phyloP scores from a whole-genome alignment of 1,139 yeast genomes.

The Diutina sp. region DNA sequence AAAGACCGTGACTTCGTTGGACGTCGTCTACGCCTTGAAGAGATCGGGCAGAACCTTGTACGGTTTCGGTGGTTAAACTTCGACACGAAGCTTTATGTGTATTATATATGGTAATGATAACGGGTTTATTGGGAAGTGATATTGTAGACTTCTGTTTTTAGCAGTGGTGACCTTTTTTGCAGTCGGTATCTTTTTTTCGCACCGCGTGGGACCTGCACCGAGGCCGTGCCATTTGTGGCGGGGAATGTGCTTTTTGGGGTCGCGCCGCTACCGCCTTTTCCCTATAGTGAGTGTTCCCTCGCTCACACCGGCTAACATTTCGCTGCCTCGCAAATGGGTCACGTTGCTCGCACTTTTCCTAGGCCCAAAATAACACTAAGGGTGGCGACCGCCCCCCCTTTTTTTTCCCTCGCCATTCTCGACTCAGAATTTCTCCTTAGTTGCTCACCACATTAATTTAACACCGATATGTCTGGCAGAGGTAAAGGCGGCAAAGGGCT shows the following conservation, averaged over 20 bases:
- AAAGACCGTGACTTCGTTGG: constrained; percentile 98
- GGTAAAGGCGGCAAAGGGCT: constrained; percentile 99
- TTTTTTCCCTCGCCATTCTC: neutral
- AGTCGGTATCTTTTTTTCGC: neutral
- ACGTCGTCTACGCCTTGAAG: constrained; percentile 98
- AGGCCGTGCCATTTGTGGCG: too few relatives aligned
- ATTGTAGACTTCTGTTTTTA: neutral
- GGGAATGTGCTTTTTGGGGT: too few relatives aligned
- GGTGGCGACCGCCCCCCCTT: neutral
- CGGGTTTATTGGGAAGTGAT: neutral
- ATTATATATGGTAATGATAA: constrained; percentile 1
- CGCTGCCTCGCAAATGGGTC: neutral
- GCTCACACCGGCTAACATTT: neutral
- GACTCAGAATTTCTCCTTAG: neutral
- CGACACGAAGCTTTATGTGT: neutral
- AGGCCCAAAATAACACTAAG: neutral
- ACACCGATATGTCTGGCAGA: constrained; percentile 85
- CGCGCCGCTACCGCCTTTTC: too few relatives aligned
- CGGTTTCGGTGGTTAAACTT: constrained; percentile 97
- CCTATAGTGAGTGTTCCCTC: neutral
- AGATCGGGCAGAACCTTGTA: constrained; percentile 99
- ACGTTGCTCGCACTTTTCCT: neutral
- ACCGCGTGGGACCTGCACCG: too few relatives aligned
- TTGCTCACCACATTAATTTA: constrained; percentile 5
- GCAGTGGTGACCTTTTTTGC: neutral